These are phyloP conservation scores for Solanum etuberosum DNA, from an alignment of 257 asterid genomes.

Conservation along the genomic window DNA sequence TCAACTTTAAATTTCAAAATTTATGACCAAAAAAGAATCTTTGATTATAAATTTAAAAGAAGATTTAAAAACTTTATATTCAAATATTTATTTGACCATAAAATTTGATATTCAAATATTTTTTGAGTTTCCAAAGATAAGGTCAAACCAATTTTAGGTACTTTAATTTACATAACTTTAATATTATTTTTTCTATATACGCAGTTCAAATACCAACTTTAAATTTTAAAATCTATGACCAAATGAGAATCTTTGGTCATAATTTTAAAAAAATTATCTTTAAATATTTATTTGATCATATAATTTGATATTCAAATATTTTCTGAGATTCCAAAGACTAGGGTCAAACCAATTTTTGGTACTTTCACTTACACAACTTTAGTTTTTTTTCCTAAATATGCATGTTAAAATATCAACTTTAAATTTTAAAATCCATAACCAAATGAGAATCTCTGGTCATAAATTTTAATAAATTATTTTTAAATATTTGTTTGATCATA, in stretches of 20 bases:
- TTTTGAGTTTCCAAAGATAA: no score
- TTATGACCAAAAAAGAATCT: not conserved
- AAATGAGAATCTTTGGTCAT: not conserved
- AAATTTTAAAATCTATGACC: no score
- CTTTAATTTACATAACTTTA: no score
- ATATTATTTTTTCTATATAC: rapidly evolving
- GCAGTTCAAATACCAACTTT: not conserved
- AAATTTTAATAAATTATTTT: no score
- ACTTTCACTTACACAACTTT: not conserved
- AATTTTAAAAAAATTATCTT: not conserved
- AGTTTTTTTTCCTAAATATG: not conserved
- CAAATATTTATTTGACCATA: not conserved
- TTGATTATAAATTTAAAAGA: not conserved
- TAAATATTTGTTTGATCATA: no score
- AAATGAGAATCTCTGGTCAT: no score
- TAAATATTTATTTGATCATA: no score
- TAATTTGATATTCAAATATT: not conserved
- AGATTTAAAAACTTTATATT: not conserved
- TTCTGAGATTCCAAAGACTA: not conserved
- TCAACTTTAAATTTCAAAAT: no score
- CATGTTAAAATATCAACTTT: not conserved
- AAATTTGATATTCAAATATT: no score
- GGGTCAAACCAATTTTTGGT: not conserved
- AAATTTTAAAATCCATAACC: not conserved
- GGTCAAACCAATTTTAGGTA: no score